phyloP scores from a whole-genome alignment of 176 grass and related monocot species.

The Dendrocalamus sinicus region DNA sequence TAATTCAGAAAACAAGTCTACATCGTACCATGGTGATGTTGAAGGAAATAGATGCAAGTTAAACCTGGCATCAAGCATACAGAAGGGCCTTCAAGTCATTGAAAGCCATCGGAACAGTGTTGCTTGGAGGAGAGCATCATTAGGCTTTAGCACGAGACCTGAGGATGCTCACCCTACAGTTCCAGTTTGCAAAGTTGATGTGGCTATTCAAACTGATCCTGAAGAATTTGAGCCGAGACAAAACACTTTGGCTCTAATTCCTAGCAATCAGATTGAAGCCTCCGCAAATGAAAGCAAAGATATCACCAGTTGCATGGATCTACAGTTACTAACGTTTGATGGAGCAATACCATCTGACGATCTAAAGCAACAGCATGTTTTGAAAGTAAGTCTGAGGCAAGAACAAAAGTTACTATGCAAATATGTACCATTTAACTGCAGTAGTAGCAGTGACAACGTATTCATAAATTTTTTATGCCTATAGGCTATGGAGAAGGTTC shows the following conservation, averaged over 20 bases:
- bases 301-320: slow-evolving; percentile 31
- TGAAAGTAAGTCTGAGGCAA: slow-evolving; percentile 41
- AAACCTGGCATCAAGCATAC: slow-evolving; percentile 59
- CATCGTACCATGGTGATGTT: slow-evolving; percentile 22
- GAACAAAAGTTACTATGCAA: background rate
- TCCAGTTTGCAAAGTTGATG: slow-evolving; percentile 49
- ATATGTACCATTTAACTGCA: background rate
- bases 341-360: slow-evolving; percentile 43
- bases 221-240: slow-evolving; percentile 44
- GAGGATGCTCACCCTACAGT: slow-evolving; percentile 43
- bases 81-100: slow-evolving; percentile 56
- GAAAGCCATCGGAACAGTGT: slow-evolving; percentile 38
- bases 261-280: slow-evolving; percentile 39
- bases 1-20: slow-evolving; percentile 27
- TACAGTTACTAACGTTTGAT: slow-evolving; percentile 54
- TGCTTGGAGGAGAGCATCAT: slow-evolving; percentile 57
- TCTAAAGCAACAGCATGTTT: slow-evolving; percentile 53
- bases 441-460: background rate
- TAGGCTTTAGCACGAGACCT: slow-evolving; percentile 47
- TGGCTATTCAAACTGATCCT: slow-evolving; percentile 55
- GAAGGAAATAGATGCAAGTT: background rate
- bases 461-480: slow-evolving; percentile 17
- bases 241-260: slow-evolving; percentile 39
- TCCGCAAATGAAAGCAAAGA: slow-evolving; percentile 29
- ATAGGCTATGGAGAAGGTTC: slow-evolving; percentile 62